Percentiles rank a stretch among this genome's conserved stretches.
Evolutionary conservation across 768 basidiomycete genomes (phyloP).

Genomic region (Podaxis sp.): DNA sequence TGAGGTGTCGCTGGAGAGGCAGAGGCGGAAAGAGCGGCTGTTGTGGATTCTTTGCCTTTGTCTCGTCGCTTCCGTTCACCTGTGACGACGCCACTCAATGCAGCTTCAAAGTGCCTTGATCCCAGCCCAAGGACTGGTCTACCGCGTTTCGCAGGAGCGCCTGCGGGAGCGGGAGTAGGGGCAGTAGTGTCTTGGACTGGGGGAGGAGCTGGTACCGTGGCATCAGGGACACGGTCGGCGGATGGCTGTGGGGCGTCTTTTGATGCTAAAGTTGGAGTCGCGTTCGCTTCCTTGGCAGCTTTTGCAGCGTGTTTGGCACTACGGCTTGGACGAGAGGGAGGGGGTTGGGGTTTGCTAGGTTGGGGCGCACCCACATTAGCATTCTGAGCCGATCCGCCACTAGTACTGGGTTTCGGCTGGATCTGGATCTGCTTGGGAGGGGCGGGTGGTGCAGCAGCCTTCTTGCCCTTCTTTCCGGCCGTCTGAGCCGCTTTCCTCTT

Average conservation of each 20-base stretch:
- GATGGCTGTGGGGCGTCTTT: slow-evolving; percentile 7
- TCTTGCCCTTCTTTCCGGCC: slow-evolving; percentile 17
- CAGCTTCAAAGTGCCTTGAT: slow-evolving; percentile 69
- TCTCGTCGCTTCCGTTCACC: slow-evolving; percentile 19
- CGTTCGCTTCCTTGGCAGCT: slow-evolving; percentile 10
- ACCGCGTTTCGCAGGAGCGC: slow-evolving; percentile 31
- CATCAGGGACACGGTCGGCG: slow-evolving; percentile 4
- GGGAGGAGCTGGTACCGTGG: slow-evolving; percentile 12
- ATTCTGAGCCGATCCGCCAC: slow-evolving; percentile 4
- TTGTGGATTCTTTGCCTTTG: slow-evolving; percentile 19
- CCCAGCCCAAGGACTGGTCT: slow-evolving; percentile 62
- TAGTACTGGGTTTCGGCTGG: slow-evolving; percentile 6
- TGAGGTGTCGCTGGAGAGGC: slow-evolving; percentile 11
- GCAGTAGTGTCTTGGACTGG: slow-evolving; percentile 2
- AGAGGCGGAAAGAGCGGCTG: slow-evolving; percentile 4
- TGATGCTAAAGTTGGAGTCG: slow-evolving; percentile 12
- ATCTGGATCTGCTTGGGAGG: slow-evolving; percentile 12
- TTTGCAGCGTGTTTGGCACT: slow-evolving; percentile 14
- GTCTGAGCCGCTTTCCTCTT: slow-evolving; percentile 24
- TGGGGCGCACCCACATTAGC: slow-evolving; percentile 11
- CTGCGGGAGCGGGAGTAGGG: slow-evolving; percentile 9
- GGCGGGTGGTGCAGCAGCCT: slow-evolving; percentile 12
- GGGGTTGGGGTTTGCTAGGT: slow-evolving; percentile 10
- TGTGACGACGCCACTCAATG: slow-evolving; percentile 52
- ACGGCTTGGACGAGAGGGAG: slow-evolving; percentile 1